phyloP scores from a whole-genome alignment of 345 rosid species.

The Adansonia digitata region DNA sequence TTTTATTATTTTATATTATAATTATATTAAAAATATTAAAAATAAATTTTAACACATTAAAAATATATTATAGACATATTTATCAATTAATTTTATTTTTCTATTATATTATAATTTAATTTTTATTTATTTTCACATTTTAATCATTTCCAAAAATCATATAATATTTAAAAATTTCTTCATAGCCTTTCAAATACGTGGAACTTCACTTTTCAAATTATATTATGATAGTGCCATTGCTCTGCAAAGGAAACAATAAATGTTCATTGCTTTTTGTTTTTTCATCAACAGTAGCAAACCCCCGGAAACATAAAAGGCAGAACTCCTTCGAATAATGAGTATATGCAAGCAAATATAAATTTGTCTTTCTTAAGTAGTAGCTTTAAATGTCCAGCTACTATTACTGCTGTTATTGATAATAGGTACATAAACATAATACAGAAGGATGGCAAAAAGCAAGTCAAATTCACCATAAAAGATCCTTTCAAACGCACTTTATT shows the following conservation, averaged over 20 bases:
- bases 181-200: too few relatives aligned
- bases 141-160: too few relatives aligned
- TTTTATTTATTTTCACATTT: too few relatives aligned
- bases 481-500: neutral
- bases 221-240: neutral
- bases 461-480: neutral
- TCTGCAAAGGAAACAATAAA: neutral
- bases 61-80: too few relatives aligned
- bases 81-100: too few relatives aligned
- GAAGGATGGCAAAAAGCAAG: neutral
- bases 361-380: neutral
- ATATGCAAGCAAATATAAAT: neutral
- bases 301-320: neutral
- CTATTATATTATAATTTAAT: too few relatives aligned
- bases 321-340: slow-evolving; percentile 12
- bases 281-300: slow-evolving; percentile 7
- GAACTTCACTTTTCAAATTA: too few relatives aligned
- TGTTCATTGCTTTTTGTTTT: neutral
- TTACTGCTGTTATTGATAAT: neutral
- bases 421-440: neutral
- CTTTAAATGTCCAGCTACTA: neutral
- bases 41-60: too few relatives aligned
- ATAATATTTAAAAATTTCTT: too few relatives aligned
- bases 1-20: too few relatives aligned
- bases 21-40: too few relatives aligned